A percentile compares a stretch with the other conserved stretches of the same genome.
phyloP scores from a whole-genome alignment of 495 filamentous ascomycete genomes.

The Tuber borchii region DNA sequence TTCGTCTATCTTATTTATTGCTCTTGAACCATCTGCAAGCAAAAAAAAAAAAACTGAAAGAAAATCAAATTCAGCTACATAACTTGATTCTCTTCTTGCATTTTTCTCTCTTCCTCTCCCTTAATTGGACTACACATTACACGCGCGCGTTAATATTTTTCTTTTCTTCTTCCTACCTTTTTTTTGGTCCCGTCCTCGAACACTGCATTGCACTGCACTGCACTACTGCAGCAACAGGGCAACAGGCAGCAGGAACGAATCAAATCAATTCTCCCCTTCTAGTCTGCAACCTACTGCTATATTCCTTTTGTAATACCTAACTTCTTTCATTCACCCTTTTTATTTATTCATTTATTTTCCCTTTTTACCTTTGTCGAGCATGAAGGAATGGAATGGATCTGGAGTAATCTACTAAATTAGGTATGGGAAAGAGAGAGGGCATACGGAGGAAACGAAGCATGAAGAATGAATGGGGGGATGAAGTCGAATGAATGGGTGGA shows the following conservation, averaged over 20 bases:
- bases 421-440: background rate
- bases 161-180: constrained; percentile 1
- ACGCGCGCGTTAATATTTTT: constrained; percentile 6
- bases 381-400: background rate
- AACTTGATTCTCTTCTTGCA: background rate
- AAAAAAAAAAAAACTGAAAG: background rate
- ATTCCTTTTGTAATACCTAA: constrained; percentile 9
- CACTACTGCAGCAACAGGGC: background rate
- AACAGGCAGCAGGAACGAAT: background rate
- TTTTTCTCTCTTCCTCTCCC: background rate
- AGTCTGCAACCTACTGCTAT: background rate
- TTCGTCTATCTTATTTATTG: constrained; percentile 32
- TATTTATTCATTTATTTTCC: background rate
- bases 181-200: background rate
- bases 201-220: background rate
- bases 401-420: background rate
- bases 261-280: background rate
- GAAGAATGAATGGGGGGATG: background rate
- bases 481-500: background rate
- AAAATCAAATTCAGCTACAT: background rate
- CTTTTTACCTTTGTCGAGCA: background rate
- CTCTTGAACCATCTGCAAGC: constrained; percentile 6
- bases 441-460: background rate
- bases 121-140: background rate
- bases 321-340: constrained; percentile 1